Percentiles rank a stretch among this genome's conserved stretches.
phyloP scores from a whole-genome alignment of 495 filamentous ascomycete species.

The Letharia lupina region DNA sequence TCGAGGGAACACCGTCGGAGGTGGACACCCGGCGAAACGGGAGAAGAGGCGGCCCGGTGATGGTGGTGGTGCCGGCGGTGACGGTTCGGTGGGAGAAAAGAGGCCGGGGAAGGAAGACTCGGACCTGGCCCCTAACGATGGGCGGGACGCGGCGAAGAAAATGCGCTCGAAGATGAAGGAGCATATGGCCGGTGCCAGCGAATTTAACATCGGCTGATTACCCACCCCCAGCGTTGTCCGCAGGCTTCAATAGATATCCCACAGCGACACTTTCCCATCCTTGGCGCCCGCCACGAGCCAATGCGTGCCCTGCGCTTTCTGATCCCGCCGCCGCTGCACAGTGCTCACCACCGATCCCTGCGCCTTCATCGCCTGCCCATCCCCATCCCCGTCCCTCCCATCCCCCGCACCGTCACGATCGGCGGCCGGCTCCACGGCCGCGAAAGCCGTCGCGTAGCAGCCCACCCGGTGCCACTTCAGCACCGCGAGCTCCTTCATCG shows the following conservation, averaged over 20 bases:
- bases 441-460: slow-evolving; percentile 80
- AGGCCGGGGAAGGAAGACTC: slow-evolving; percentile 30
- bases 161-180: slow-evolving; percentile 78
- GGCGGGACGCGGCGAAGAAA: slow-evolving; percentile 57
- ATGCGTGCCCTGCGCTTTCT: slow-evolving; percentile 61
- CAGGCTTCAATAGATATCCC: slow-evolving; percentile 73
- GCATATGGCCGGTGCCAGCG: slow-evolving; percentile 62
- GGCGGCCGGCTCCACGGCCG: slow-evolving; percentile 32
- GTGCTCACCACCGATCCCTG: slow-evolving; percentile 2
- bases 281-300: slow-evolving; percentile 91
- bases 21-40: slow-evolving; percentile 39
- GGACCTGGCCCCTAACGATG: slow-evolving; percentile 36
- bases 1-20: slow-evolving; percentile 28
- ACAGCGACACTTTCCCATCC: slow-evolving; percentile 91
- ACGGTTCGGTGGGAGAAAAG: slow-evolving; percentile 2
- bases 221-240: neutral
- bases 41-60: slow-evolving; percentile 29
- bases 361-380: neutral
- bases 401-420: neutral
- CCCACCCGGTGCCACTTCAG: slow-evolving; percentile 93
- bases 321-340: slow-evolving; percentile 55
- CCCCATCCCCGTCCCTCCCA: neutral
- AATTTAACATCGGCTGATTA: slow-evolving; percentile 79
- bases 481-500: slow-evolving; percentile 83
- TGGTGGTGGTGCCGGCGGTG: slow-evolving; percentile 1